Conservation (phyloP, 2,329 filamentous ascomycete genomes). For the Tolypocladium capitatum region DNA sequence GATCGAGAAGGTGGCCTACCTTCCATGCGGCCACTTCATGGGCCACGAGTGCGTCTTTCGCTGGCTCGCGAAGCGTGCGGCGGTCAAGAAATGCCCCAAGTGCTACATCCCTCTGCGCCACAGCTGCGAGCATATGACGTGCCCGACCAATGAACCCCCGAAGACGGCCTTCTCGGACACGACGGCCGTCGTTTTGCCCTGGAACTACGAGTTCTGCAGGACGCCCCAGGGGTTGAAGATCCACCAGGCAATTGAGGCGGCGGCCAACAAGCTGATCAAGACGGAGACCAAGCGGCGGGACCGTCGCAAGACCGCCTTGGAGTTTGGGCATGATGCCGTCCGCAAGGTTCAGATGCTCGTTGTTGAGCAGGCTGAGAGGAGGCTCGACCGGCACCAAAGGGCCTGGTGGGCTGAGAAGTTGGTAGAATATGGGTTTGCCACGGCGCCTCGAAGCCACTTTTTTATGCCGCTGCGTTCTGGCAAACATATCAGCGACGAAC, state of each 20-base stretch:
- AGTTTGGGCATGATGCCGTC: background rate
- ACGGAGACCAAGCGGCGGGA: background rate
- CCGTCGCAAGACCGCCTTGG: background rate
- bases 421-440: background rate
- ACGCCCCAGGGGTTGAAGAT: background rate
- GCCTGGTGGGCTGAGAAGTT: background rate
- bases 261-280: background rate
- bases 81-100: slow-evolving; percentile 4
- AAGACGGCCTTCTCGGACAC: background rate
- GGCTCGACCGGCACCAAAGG: background rate
- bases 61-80: slow-evolving; percentile 2
- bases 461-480: no score
- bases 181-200: slow-evolving; percentile 4
- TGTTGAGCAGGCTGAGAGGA: background rate
- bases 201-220: slow-evolving; percentile 9
- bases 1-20: slow-evolving; percentile 7
- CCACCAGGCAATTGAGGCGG: background rate
- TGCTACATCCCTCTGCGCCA: slow-evolving; percentile 8
- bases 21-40: slow-evolving; percentile 16
- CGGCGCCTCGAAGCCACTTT: background rate
- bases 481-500: background rate
- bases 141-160: slow-evolving; percentile 1
- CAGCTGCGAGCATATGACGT: slow-evolving; percentile 7
- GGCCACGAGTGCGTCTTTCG: slow-evolving; percentile 9
- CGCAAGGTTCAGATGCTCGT: no score